Conservation (phyloP, 2,329 filamentous ascomycete genomes). For the Colletotrichum sp. region DNA sequence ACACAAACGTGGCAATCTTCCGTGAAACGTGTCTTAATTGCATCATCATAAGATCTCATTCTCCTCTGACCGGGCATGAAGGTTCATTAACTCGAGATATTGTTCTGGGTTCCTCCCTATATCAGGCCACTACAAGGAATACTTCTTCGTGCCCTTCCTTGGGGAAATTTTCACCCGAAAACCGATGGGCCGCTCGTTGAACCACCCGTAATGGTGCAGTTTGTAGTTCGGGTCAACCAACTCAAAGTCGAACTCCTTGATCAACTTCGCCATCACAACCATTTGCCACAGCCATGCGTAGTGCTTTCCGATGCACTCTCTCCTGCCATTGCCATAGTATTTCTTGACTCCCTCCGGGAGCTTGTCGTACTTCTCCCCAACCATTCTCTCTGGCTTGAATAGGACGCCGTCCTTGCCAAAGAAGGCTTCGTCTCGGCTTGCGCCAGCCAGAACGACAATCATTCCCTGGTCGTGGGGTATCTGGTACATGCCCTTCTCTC, state of each 20-base stretch:
- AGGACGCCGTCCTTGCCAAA: constrained; percentile 45
- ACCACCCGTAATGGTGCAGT: constrained; percentile 55
- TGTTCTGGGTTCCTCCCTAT: too few species aligned
- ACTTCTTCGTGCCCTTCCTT: constrained; percentile 25
- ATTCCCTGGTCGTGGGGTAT: constrained; percentile 52
- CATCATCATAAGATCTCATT: not conserved
- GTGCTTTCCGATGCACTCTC: constrained; percentile 56
- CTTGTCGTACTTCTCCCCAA: constrained; percentile 46
- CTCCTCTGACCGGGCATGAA: too few species aligned
- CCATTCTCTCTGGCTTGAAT: constrained; percentile 55
- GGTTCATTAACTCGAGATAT: too few species aligned
- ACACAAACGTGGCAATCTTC: not conserved
- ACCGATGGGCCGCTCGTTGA: constrained; percentile 53
- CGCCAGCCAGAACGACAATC: constrained; percentile 54
- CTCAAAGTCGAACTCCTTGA: constrained; percentile 52
- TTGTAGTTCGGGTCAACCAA: constrained; percentile 42
- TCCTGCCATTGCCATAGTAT: constrained; percentile 57
- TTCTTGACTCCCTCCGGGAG: constrained; percentile 51
- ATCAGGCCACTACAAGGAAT: not conserved
- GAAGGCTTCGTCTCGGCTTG: constrained; percentile 53
- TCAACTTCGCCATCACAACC: constrained; percentile 45
- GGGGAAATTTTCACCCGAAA: constrained; percentile 49
- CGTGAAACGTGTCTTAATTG: not conserved
- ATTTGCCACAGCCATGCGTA: constrained; percentile 53
- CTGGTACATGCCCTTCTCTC: constrained; percentile 35